phyloP scores from a whole-genome alignment of 768 basidiomycete species.

The Boletus coccyginus region DNA sequence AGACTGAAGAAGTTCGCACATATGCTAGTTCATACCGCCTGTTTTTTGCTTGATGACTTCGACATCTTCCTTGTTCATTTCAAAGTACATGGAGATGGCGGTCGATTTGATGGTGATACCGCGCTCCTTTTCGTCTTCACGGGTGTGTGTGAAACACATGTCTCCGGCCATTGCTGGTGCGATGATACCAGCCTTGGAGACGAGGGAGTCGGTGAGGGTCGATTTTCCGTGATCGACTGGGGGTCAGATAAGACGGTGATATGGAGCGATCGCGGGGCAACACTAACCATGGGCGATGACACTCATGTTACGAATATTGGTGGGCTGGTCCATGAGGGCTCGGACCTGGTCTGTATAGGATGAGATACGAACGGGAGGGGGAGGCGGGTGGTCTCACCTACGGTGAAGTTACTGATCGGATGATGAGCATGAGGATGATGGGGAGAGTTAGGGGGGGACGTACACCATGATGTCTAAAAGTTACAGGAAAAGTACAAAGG shows the following conservation, averaged over 20 bases:
- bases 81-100: slow-evolving; percentile 99
- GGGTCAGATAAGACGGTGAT: slow-evolving; percentile 20
- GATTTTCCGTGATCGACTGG: slow-evolving; percentile 99
- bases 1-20: background rate
- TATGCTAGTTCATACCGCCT: slow-evolving; percentile 50
- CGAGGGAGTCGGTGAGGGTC: slow-evolving; percentile 96
- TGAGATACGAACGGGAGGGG: background rate
- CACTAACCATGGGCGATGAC: slow-evolving; percentile 84
- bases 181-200: slow-evolving; percentile 99
- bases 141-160: slow-evolving; percentile 94
- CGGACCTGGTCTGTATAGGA: slow-evolving; percentile 73
- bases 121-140: slow-evolving; percentile 98
- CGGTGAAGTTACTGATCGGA: slow-evolving; percentile 77
- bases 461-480: slow-evolving; percentile 78
- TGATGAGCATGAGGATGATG: slow-evolving; percentile 28
- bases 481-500: slow-evolving; percentile 33
- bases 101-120: slow-evolving; percentile 99
- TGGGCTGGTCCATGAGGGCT: slow-evolving; percentile 82
- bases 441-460: slow-evolving; percentile 33
- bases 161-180: slow-evolving; percentile 93
- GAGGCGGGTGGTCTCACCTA: slow-evolving; percentile 52
- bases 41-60: slow-evolving; percentile 91
- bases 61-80: slow-evolving; percentile 88
- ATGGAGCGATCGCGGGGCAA: slow-evolving; percentile 5
- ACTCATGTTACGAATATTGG: slow-evolving; percentile 95